Base-by-base conservation (phyloP, 139 green algal species). In the Coelastrella sp. region DNA sequence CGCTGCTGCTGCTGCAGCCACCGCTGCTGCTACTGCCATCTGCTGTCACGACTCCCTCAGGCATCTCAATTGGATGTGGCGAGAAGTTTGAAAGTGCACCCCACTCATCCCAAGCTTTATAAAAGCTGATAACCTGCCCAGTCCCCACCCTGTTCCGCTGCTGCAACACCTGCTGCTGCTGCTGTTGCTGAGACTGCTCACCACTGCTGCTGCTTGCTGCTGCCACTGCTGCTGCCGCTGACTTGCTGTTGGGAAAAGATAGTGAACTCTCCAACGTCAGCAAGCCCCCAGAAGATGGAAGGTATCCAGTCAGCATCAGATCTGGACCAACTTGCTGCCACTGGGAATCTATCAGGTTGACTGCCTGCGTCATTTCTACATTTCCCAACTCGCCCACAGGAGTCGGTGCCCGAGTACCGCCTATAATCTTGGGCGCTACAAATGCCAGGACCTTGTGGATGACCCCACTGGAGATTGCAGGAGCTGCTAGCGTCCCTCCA, bases 401-500 rank as follows among this genome's bases (percentile, higher is more conserved):
- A 1, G 96, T 99, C 82, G 98, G 98, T 12, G 98, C 97, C 8
- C 92, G 91, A 57, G 89, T 90, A 24, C 96, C 97, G 19, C 91
- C 95, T 59, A 98, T 95, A 84, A 99, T 95, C 91, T 99, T 99
- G 57, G 97, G 97, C n/a, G 97, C 97, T 8, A 99, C 92, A 90
- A 99, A 99, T 5, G 97, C 96, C 94, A 98, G 93, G 9, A 98
- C 92, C 92, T 98, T 99, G 95, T 99, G 97, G n/a, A 99, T 96
- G 35, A 96, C 96, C 4, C 95, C 94, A 59, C 72, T 92, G 7
- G 94, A 92, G 81, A 99, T 97, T 78, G 96, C 97, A 58, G 98
- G 98, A n/a, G 98, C 98, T 8, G 98, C 95, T 66, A 99, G 93
- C 58, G 91, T 98, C 78, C 98, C 98, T 8, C 98, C 98, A 87